Evolutionary conservation across 108 stramenopile genomes (phyloP).

Genomic region (Nitzschia sp.): DNA sequence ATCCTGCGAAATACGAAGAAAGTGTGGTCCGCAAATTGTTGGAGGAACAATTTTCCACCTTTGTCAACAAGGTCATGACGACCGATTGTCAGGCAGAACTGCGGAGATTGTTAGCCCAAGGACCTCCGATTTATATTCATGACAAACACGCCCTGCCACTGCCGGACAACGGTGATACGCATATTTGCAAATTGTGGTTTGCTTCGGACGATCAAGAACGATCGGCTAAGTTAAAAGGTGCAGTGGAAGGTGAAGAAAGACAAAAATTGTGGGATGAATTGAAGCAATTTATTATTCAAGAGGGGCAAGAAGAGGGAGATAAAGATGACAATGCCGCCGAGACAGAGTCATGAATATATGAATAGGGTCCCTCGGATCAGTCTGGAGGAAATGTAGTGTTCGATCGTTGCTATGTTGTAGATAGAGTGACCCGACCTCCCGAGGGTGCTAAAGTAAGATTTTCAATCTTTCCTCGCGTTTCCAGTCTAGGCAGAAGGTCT

Average conservation of each 20-base stretch:
- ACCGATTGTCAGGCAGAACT: conserved; percentile 86
- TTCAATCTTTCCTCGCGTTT: too few species aligned
- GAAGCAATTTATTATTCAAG: conserved; percentile 75
- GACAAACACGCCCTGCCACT: conserved; percentile 76
- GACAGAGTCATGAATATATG: neutral
- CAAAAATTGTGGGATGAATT: conserved; percentile 67
- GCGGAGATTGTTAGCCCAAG: conserved; percentile 59
- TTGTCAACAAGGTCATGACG: conserved; percentile 57
- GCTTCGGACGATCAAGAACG: conserved; percentile 54
- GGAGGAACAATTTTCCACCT: conserved; percentile 32
- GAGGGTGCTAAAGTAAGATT: too few species aligned
- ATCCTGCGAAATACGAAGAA: conserved; percentile 64
- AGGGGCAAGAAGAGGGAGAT: conserved; percentile 78
- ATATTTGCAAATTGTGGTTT: conserved; percentile 74
- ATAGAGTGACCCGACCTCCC: neutral
- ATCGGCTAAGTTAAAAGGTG: conserved; percentile 64
- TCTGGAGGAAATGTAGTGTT: neutral
- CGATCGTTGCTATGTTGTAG: neutral
- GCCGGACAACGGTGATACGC: conserved; percentile 55
- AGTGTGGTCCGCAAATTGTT: conserved; percentile 61
- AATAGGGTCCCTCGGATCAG: too few species aligned
- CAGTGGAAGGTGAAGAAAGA: conserved; percentile 73
- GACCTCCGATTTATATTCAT: conserved; percentile 76
- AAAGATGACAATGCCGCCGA: conserved; percentile 53
- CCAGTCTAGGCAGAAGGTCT: too few species aligned